phyloP scores from a whole-genome alignment of 2,329 filamentous ascomycete genomes.

The Chrysoporthe cubensis region DNA sequence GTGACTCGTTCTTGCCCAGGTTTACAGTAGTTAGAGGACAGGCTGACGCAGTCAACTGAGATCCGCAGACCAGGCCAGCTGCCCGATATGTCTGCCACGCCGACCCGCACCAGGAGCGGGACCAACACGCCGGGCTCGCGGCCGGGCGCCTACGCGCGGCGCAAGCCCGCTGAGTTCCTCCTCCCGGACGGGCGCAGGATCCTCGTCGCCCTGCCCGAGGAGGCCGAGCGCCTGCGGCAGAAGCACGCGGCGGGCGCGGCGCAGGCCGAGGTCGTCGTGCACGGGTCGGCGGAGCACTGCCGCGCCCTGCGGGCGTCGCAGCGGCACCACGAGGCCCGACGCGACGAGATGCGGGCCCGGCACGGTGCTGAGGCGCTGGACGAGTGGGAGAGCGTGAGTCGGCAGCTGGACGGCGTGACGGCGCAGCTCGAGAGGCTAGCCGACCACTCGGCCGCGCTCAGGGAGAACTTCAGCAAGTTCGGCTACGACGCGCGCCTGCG shows the following conservation, averaged over 20 bases:
- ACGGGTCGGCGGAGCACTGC: slow-evolving; percentile 54
- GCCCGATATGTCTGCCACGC: slow-evolving; percentile 7
- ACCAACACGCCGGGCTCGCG: not conserved
- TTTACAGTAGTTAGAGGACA: not conserved
- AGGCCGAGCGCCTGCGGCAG: slow-evolving; percentile 51
- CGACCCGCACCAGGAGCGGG: slow-evolving; percentile 5
- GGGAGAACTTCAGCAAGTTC: slow-evolving; percentile 66
- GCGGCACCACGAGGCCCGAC: slow-evolving; percentile 54
- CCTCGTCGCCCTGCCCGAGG: slow-evolving; percentile 61
- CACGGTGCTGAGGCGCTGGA: slow-evolving; percentile 44
- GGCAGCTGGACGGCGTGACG: slow-evolving; percentile 56
- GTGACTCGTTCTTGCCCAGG: too few species aligned
- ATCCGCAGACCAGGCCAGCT: too few species aligned
- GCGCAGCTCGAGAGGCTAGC: slow-evolving; percentile 57
- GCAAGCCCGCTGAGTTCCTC: slow-evolving; percentile 55
- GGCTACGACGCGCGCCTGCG: slow-evolving; percentile 64
- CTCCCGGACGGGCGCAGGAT: slow-evolving; percentile 60
- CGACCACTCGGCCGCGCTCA: slow-evolving; percentile 57
- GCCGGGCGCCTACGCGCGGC: slow-evolving; percentile 31
- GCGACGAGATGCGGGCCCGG: slow-evolving; percentile 50
- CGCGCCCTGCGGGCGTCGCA: slow-evolving; percentile 54
- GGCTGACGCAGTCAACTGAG: not conserved
- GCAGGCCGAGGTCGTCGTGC: slow-evolving; percentile 61
- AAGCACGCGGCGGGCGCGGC: slow-evolving; percentile 43
- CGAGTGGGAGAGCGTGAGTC: slow-evolving; percentile 59